phyloP scores from a whole-genome alignment of 257 asterid genomes.

The Salvia splendens region DNA sequence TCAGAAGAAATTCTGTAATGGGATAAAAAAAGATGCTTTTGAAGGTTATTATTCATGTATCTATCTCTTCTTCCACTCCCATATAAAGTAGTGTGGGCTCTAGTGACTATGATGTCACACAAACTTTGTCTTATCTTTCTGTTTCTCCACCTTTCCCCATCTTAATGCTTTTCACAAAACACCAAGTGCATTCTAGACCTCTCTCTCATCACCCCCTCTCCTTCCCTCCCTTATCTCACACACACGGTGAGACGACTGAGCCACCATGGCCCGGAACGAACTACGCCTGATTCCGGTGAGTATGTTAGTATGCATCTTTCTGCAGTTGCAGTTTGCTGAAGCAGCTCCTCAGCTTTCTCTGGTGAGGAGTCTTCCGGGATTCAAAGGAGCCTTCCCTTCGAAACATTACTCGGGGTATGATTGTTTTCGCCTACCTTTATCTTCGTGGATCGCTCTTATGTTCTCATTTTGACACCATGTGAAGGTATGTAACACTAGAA shows the following conservation, averaged over 20 bases:
- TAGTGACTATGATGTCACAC: slow-evolving; percentile 27
- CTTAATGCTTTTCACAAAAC: slow-evolving; percentile 14
- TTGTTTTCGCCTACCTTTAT: too few relatives aligned
- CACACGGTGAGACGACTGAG: not conserved
- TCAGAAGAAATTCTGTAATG: not conserved
- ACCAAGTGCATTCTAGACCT: slow-evolving; percentile 15
- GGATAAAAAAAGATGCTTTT: slow-evolving; percentile 3
- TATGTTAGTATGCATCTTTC: slow-evolving; percentile 31
- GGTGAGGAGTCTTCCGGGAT: slow-evolving; percentile 51
- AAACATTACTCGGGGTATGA: too few relatives aligned
- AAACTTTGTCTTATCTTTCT: slow-evolving; percentile 22
- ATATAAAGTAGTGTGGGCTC: slow-evolving; percentile 20
- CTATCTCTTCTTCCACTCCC: slow-evolving; percentile 17
- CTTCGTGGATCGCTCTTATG: too few relatives aligned
- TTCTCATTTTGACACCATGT: not conserved
- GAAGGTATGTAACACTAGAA: slow-evolving; percentile 47
- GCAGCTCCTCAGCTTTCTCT: slow-evolving; percentile 51
- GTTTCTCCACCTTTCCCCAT: slow-evolving; percentile 8
- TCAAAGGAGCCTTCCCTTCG: slow-evolving; percentile 58
- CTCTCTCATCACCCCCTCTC: slow-evolving; percentile 4
- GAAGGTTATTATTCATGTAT: slow-evolving; percentile 3
- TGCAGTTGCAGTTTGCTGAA: slow-evolving; percentile 31
- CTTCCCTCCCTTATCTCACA: not conserved
- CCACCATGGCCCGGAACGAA: slow-evolving; percentile 34
- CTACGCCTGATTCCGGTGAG: slow-evolving; percentile 12